Base-by-base conservation (phyloP, 352 stramenopile species). In the Phytophthora macrochlamydospora region DNA sequence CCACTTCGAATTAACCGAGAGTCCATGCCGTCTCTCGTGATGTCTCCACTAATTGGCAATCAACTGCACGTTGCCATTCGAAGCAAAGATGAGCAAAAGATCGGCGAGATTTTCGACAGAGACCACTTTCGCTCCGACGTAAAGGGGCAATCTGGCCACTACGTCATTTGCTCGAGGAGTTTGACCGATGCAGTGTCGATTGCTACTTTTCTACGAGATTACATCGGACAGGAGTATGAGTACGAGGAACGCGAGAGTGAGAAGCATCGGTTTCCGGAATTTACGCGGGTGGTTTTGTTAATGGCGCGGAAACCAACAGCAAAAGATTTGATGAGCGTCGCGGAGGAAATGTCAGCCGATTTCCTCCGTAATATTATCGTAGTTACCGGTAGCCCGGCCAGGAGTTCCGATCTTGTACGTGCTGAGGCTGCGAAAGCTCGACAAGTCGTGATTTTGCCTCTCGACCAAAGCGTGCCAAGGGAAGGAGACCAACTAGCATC, bases 301-400 rank as follows among this genome's bases (percentile, higher is more conserved):
- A 29, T 64, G 45, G 48, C 49, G 12, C 59, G 67, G n/a, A 72
- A 64, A 33, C 76, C 76, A 52, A 67, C 59, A 43, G 64, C 56
- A 28, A 51, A 62, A 35, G 51, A 68, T 43, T 40, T 85, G 9
- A 58, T 77, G 37, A 40, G 63, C 2, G 50, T 59, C 43, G 28
- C 71, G 1, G 56, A 62, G 53, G 59, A 75, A 13, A 50, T 29
- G 5, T 48, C 46, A 40, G 49, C 52, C n/a, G 45, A 72, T 52
- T 52, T 83, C 32, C 46, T 85, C 13, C 50, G 69, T 13, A 55
- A 58, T 31, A 59, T 85, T 7, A 56, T 74, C 48, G 69, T 85
- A 54, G 64, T 82, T 8, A 59, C 56, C 5, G 73, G 76, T 8
- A 80, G 53, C 33, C 53, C 76, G 2, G 65, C 70, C 14, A 62